Conservation (phyloP, 2,329 filamentous ascomycete species). For the Botrytis hyacinthi region DNA sequence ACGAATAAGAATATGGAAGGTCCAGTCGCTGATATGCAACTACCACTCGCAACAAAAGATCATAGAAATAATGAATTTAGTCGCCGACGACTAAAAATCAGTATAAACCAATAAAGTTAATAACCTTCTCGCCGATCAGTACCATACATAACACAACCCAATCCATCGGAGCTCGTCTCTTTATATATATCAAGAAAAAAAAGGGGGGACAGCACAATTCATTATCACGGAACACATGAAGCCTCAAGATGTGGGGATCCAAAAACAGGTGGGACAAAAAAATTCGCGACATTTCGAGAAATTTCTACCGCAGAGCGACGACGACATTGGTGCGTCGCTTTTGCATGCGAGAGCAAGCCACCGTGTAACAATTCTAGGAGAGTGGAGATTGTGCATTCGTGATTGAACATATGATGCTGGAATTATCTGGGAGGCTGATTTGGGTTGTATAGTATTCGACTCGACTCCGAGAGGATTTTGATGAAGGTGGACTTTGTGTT, state of each 20-base stretch:
- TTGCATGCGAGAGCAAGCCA: neutral
- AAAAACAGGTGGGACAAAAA: neutral
- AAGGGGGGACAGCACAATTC: neutral
- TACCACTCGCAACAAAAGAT: neutral
- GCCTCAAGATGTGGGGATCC: neutral
- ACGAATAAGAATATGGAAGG: neutral
- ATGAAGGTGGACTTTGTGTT: neutral
- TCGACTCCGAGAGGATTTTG: neutral
- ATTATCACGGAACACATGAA: neutral
- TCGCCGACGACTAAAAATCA: neutral
- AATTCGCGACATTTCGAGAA: neutral
- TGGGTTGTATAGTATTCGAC: neutral
- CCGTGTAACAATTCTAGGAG: neutral
- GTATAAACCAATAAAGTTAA: neutral
- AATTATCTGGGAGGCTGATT: neutral
- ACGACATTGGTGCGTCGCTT: neutral
- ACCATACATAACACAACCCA: neutral
- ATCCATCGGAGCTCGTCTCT: neutral
- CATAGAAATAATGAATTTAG: neutral
- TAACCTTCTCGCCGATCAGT: neutral
- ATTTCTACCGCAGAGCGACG: constrained; percentile 1
- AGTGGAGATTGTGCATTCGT: neutral
- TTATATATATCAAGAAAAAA: neutral
- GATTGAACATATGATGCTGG: neutral
- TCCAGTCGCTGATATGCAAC: neutral